Evolutionary conservation across 805 yeast species (phyloP).

Genomic region (Metschnikowia continentalis): DNA sequence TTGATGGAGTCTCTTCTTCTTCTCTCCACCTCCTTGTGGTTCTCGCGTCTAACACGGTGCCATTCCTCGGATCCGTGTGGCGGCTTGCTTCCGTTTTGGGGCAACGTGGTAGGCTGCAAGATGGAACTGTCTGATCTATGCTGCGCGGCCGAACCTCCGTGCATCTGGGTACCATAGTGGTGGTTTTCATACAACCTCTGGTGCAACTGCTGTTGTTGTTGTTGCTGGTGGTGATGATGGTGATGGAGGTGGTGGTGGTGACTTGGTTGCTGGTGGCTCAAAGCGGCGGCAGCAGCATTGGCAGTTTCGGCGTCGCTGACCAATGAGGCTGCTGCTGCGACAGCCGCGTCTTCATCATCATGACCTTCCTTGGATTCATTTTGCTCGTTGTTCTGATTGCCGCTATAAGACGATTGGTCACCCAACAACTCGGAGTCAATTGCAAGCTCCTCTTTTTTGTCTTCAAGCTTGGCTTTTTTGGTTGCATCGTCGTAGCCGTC

Average conservation of each 20-base stretch:
- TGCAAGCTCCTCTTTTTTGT: slow-evolving; percentile 24
- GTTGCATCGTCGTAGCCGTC: slow-evolving; percentile 12
- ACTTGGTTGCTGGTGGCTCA: slow-evolving; percentile 22
- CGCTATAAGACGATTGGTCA: slow-evolving; percentile 33
- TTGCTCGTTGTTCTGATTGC: slow-evolving; percentile 9
- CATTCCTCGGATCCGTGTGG: slow-evolving; percentile 76
- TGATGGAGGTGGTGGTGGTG: slow-evolving; percentile 20
- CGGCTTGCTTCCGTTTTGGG: slow-evolving; percentile 42
- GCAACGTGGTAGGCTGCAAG: slow-evolving; percentile 36
- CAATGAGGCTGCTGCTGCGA: slow-evolving; percentile 27
- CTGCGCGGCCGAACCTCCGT: slow-evolving; percentile 15
- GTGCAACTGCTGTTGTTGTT: slow-evolving; percentile 19
- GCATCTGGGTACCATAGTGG: slow-evolving; percentile 17
- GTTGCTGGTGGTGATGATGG: slow-evolving; percentile 17
- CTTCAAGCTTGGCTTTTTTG: slow-evolving; percentile 15
- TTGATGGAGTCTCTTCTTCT: slow-evolving; percentile 88
- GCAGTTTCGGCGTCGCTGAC: slow-evolving; percentile 24
- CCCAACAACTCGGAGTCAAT: slow-evolving; percentile 43
- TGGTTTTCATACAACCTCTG: slow-evolving; percentile 18
- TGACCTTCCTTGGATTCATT: slow-evolving; percentile 9
- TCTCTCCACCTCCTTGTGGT: slow-evolving; percentile 94
- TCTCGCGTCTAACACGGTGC: slow-evolving; percentile 78
- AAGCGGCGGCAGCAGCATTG: slow-evolving; percentile 21
- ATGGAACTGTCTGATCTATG: slow-evolving; percentile 18
- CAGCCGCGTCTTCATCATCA: slow-evolving; percentile 24